Base-by-base conservation (phyloP, 371 early-diverging fungal species). In the Mortierella sp. region DNA sequence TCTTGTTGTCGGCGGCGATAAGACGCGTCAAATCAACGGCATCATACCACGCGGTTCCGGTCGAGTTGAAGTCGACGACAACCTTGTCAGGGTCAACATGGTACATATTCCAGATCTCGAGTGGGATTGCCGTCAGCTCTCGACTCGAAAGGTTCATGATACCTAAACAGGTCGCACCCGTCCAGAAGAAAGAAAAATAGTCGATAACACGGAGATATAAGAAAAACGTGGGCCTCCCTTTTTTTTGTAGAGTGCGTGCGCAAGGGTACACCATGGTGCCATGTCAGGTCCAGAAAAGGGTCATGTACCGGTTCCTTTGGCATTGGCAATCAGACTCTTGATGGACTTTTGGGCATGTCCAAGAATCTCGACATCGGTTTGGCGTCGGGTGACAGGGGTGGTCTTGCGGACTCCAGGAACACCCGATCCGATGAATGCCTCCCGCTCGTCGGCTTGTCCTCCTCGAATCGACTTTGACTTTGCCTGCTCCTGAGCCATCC, bases 81-180 rank as follows among this genome's bases (percentile, higher is more conserved):
- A 90, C 81, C 14, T 82, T 84, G 53, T 90, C 87, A 24, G 90
- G 89, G 71, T 91, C 92, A 39, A 89, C 88, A 74, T 90, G 90
- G 66, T 92, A 91, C 91, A 91, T 90, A 24, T 87, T 87, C 86
- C 90, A 92, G 7, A 95, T 87, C 52, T 89, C 90, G 26, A 89
- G 85, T 0, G 97, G 96, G 26, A 97, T 79, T 11, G 77, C 86
- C 0, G 86, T 85, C 64, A 97, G 85, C 31, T 85, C 80, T 70
- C 93, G 89, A 77, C 89, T 90, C 26, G 94, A 91, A 22, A 97
- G 85, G 75, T 95, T 93, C 44, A 97, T 86, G 66, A 88, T 90
- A 22, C 96, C 95, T 68, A 70, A 41, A 52, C 37, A 61, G 22
- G 37, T 37, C 39, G 34, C 19, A 2, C 19, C 31, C 19, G 22